These are phyloP conservation scores for Aspergillus egyptiacus DNA, from an alignment of 495 filamentous ascomycete species.

Conservation along the genomic window DNA sequence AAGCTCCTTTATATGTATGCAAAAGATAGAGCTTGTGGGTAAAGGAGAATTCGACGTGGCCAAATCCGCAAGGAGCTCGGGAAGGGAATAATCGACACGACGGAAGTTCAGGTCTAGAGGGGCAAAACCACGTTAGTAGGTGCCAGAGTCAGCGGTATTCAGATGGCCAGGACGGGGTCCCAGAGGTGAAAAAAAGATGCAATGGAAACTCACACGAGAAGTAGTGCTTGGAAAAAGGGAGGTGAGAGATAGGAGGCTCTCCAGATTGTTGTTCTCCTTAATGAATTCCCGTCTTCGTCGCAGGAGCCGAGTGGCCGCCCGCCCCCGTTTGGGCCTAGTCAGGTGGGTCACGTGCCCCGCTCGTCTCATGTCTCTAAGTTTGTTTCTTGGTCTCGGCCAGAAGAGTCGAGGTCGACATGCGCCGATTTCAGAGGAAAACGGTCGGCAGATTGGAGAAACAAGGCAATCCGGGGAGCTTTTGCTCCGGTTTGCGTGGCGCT, in stretches of 20 bases:
- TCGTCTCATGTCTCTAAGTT: slow-evolving; percentile 1
- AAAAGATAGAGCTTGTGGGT: slow-evolving; percentile 10
- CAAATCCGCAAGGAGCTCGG: slow-evolving; percentile 9
- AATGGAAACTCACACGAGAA: slow-evolving; percentile 6
- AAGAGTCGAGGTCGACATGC: neutral
- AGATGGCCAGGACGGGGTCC: neutral
- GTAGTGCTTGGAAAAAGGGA: slow-evolving; percentile 10
- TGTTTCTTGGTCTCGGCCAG: neutral
- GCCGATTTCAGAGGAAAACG: neutral
- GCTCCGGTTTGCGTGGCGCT: neutral
- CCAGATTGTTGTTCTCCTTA: slow-evolving; percentile 22
- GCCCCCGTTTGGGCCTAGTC: slow-evolving; percentile 26
- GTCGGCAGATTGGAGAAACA: neutral
- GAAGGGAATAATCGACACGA: slow-evolving; percentile 9
- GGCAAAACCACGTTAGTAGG: neutral
- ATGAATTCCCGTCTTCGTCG: slow-evolving; percentile 16
- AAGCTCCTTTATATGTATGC: slow-evolving; percentile 15
- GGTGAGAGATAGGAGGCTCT: slow-evolving; percentile 28
- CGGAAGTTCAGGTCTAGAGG: slow-evolving; percentile 8
- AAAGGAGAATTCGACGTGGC: slow-evolving; percentile 15
- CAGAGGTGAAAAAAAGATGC: neutral
- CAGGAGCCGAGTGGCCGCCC: slow-evolving; percentile 24
- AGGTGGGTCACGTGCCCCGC: slow-evolving; percentile 19
- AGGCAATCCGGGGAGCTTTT: neutral
- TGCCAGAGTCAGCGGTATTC: neutral